Conservation (phyloP, 129 eudicot species). For the Escallonia rubra region DNA sequence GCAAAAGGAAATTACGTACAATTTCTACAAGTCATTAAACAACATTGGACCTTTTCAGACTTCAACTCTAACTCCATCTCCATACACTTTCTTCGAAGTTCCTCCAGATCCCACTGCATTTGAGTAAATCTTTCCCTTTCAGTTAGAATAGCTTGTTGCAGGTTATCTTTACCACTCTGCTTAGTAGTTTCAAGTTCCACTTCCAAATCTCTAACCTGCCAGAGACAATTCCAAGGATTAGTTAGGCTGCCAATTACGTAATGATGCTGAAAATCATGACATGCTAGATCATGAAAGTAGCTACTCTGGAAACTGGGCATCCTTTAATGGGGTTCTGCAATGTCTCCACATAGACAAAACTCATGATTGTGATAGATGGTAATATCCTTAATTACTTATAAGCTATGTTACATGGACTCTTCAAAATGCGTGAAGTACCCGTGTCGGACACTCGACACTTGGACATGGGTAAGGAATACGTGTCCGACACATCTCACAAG, state of each 20-base stretch:
- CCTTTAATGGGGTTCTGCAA: too few species aligned
- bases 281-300: too few species aligned
- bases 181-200: conserved; percentile 50
- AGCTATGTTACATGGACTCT: too few species aligned
- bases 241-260: neutral
- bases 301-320: too few species aligned
- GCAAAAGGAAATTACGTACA: neutral
- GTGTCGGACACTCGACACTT: too few species aligned
- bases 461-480: too few species aligned
- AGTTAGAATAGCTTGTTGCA: conserved; percentile 35
- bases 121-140: conserved; percentile 46
- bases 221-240: neutral
- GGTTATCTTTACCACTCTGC: conserved; percentile 37
- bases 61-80: conserved; percentile 61
- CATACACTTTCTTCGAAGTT: conserved; percentile 47
- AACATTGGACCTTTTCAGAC: conserved; percentile 53
- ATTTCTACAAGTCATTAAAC: neutral
- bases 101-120: conserved; percentile 68
- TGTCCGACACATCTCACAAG: too few species aligned
- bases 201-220: conserved; percentile 60
- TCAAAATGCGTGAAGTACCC: too few species aligned
- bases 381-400: too few species aligned
- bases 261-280: neutral
- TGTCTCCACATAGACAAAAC: too few species aligned
- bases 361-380: too few species aligned